Percentiles rank a stretch among this genome's conserved stretches.
These are phyloP conservation scores for Quercus lobata DNA, from an alignment of 331 rosid species.

Conservation along the genomic window DNA sequence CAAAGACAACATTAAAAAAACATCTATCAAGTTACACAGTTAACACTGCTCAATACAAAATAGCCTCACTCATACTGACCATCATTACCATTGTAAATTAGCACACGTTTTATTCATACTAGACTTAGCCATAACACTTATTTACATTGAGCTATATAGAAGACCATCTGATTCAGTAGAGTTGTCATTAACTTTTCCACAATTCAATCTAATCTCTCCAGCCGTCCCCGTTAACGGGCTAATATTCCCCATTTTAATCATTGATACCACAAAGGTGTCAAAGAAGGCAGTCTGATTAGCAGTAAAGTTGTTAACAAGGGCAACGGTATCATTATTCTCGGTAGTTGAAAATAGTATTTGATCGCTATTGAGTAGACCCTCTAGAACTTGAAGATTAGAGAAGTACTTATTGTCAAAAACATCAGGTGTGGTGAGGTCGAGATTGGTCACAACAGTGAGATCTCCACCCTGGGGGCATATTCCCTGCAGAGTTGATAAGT, in stretches of 20 bases:
- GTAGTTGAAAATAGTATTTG: constrained; percentile 13
- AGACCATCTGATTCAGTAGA: neutral
- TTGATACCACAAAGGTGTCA: constrained; percentile 10
- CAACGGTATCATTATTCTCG: constrained; percentile 12
- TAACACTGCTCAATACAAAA: too few relatives aligned
- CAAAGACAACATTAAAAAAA: too few relatives aligned
- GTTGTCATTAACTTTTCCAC: constrained; percentile 18
- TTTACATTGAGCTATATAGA: neutral
- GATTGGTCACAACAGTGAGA: neutral
- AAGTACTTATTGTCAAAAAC: constrained; percentile 19
- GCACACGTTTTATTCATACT: too few relatives aligned
- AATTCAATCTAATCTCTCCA: constrained; percentile 34
- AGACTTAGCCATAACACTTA: neutral
- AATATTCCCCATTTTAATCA: constrained; percentile 32
- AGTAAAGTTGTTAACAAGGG: neutral
- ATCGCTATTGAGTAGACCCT: constrained; percentile 20
- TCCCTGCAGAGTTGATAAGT: neutral
- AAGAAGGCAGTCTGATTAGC: constrained; percentile 14
- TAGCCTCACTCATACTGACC: too few relatives aligned
- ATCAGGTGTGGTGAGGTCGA: constrained; percentile 19
- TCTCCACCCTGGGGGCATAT: constrained; percentile 4
- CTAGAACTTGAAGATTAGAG: constrained; percentile 7
- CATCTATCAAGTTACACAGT: too few relatives aligned
- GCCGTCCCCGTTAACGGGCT: constrained; percentile 17
- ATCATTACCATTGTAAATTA: too few relatives aligned